phyloP scores from a whole-genome alignment of 495 filamentous ascomycete genomes.

The Sphaerosporella brunnea region DNA sequence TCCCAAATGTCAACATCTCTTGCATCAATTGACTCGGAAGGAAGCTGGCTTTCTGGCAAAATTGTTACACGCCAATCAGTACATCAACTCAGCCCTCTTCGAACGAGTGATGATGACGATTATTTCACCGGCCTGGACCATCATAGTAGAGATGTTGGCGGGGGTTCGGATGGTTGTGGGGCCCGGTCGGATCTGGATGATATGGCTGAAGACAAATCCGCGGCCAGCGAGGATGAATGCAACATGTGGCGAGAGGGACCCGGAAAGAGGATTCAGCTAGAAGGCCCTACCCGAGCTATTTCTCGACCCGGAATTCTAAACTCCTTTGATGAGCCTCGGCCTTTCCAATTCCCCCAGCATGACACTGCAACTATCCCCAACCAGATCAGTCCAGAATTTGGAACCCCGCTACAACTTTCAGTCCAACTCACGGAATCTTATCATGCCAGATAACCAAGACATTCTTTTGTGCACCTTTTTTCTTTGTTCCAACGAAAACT shows the following conservation, averaged over 20 bases:
- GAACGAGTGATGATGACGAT: constrained; percentile 22
- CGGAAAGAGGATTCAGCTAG: constrained; percentile 15
- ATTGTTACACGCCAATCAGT: constrained; percentile 15
- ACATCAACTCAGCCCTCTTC: constrained; percentile 20
- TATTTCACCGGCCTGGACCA: constrained; percentile 23
- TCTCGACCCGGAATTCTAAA: too few relatives aligned
- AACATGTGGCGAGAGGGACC: constrained; percentile 24
- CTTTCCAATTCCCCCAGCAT: too few relatives aligned
- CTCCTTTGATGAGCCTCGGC: too few relatives aligned
- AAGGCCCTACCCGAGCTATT: too few relatives aligned
- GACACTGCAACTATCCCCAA: too few relatives aligned
- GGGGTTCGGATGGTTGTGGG: too few relatives aligned
- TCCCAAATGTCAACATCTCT: constrained; percentile 24
- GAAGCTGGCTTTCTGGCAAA: constrained; percentile 24
- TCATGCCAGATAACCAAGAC: too few relatives aligned
- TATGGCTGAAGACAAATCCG: constrained; percentile 16
- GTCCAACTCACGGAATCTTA: too few relatives aligned
- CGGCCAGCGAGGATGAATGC: constrained; percentile 16
- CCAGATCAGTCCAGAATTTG: too few relatives aligned
- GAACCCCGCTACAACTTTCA: too few relatives aligned
- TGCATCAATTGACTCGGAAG: constrained; percentile 26
- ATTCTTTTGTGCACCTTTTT: too few relatives aligned
- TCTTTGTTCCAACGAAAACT: too few relatives aligned
- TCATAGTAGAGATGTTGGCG: constrained; percentile 6
- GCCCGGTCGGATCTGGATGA: constrained; percentile 22